Evolutionary conservation across 1,139 yeast species (phyloP), one percentile per base, ranked within the genome.

Genomic region (Blastobotrys aristatus): DNA sequence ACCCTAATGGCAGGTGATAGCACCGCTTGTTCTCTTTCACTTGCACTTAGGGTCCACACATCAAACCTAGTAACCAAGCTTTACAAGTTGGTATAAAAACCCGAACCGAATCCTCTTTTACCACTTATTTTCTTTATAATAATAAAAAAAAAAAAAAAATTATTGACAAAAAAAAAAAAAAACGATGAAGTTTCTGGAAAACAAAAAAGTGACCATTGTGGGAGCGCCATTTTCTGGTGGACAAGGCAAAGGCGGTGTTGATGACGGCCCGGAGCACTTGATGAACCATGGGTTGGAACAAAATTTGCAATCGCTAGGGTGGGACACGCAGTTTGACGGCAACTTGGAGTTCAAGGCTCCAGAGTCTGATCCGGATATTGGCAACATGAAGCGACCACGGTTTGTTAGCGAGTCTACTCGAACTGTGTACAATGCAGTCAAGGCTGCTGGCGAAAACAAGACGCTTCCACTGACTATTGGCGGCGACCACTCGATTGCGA

Each of bases 181-280:
- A 43, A 36, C 16, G 17, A 40, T 42, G 44, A 33, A 16, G 22
- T 50, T 50, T 44, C 49, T 49, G 41, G 51, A 57, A 26, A 42
- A 52, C 10, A 53, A 57, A 40, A 52, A 55, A 16, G 51, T 59
- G 13, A 51, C 56, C 18, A 70, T 89, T 49, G 78, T 89, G 55
- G 74, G 82, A 24, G 96, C 96, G 0, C 96, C 97, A 46, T 89
- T 89, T 65, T 81, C 90, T 32, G 97, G 97, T n/a, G 98, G 98
- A 50, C 98, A 90, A 67, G 94, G 90, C 46, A 85, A 86, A 61
- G 79, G 83, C 31, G 98, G 98, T 48, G 97, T 90, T 35, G 97
- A 90, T 61, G 77, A 81, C 50, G 98, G 97, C 26, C 97, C 98
- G n/a, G 78, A 82, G 53, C 83, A 79, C 64, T 73, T 90, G 54